Percentiles rank a stretch among this genome's conserved stretches.
Evolutionary conservation across 2,329 filamentous ascomycete species (phyloP).

Genomic region (Sclerotinia spermophila): DNA sequence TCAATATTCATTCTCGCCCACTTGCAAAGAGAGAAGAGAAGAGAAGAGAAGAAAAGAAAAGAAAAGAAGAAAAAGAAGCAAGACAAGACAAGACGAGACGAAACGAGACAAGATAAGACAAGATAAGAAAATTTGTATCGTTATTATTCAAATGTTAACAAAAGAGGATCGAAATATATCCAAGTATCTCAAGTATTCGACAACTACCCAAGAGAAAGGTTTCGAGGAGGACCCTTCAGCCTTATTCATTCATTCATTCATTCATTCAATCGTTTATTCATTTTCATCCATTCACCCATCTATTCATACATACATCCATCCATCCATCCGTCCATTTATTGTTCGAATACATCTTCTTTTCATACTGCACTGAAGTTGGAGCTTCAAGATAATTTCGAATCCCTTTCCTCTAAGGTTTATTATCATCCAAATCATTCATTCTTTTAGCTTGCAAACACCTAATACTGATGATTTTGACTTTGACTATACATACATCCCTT

Average conservation of each 20-base stretch:
- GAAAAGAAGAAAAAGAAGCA: too few relatives aligned
- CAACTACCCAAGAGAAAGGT: neutral
- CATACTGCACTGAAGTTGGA: neutral
- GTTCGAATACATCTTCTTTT: neutral
- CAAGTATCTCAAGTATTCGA: neutral
- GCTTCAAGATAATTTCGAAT: neutral
- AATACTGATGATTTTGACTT: neutral
- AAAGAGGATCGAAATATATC: neutral
- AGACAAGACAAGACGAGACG: neutral
- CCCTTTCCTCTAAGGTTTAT: neutral
- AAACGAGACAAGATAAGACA: neutral
- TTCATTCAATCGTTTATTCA: neutral
- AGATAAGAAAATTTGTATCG: neutral
- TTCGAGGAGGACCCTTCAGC: neutral
- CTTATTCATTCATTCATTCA: neutral
- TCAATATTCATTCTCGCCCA: neutral
- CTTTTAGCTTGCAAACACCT: neutral
- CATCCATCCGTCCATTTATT: neutral
- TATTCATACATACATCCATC: neutral
- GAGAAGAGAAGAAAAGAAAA: neutral
- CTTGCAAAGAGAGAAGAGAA: neutral
- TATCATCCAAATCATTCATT: neutral
- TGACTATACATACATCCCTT: neutral
- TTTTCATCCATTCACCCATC: neutral
- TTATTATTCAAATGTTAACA: neutral